Base-by-base conservation (phyloP, 2,329 filamentous ascomycete genomes). In the Diaporthe eres region DNA sequence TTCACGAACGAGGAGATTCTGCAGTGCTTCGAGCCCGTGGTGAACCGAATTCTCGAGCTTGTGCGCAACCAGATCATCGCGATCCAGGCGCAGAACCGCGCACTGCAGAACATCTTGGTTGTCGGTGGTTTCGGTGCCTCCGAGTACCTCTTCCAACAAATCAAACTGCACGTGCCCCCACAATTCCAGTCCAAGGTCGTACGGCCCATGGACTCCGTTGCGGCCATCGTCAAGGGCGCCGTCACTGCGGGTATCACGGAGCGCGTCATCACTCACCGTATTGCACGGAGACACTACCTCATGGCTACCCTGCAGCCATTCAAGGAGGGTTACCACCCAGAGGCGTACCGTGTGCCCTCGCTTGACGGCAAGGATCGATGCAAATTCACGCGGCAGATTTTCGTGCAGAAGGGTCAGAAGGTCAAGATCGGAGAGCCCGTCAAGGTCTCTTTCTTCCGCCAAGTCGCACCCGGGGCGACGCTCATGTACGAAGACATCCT, bases 401-500 rank as follows among this genome's bases (percentile, higher is more conserved):
- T 98, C 81, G 96, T 99, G 78, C 97, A 98, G 82, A 98, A 98
- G 87, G 97, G 97, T 22, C 97, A 99, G 85, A 94, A 97, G 85
- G 96, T 99, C 86, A 98, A 98, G 92, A 98, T 98, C 84, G 97
- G 97, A 81, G 97, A 99, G 86, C 96, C 97, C 1, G 96, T 98
- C 86, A 98, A 98, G 89, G 97, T 98, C 60, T 98, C 95, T 13
- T 98, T 98, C 87, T 98, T 99, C 92, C 90, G 97, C 85, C 97
- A 98, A 85, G 97, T 99, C 73, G 97, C 97, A 8, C 97, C 97
- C 0, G 97, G 97, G 68, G 97, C 97, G 47, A 98, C 96, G 1
- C 92, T 99, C 80, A 98, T 99, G 97, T 99, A 99, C 84, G 97
- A 99, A 88, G 97, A 99, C 86, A 96, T 98, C 72, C 86, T 98